These are phyloP conservation scores for Fusarium sacchari DNA, from an alignment of 2,329 filamentous ascomycete species.

Conservation along the genomic window DNA sequence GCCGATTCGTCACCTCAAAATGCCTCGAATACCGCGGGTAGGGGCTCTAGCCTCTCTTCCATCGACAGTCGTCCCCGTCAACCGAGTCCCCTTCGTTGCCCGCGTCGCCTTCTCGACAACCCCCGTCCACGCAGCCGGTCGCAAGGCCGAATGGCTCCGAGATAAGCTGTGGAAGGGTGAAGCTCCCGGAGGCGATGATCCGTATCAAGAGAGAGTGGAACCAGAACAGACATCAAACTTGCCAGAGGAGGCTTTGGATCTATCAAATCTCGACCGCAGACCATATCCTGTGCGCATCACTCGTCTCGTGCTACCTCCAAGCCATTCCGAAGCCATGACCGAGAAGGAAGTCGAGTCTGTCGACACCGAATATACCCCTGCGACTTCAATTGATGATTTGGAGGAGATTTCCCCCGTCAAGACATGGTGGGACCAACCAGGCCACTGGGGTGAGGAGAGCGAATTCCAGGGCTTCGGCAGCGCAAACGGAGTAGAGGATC, in stretches of 20 bases:
- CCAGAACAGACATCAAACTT: slow-evolving; percentile 44
- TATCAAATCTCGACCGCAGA: slow-evolving; percentile 32
- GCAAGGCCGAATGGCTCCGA: slow-evolving; percentile 53
- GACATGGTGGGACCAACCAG: slow-evolving; percentile 64
- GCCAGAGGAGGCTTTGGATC: slow-evolving; percentile 46
- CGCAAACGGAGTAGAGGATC: slow-evolving; percentile 53
- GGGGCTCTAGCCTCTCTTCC: slow-evolving; percentile 48
- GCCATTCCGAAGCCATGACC: slow-evolving; percentile 47
- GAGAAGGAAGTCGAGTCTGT: slow-evolving; percentile 46
- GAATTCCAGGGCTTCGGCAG: slow-evolving; percentile 57
- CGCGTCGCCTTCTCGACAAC: slow-evolving; percentile 48
- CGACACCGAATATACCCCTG: slow-evolving; percentile 58
- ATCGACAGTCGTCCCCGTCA: slow-evolving; percentile 38
- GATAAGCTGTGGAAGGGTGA: slow-evolving; percentile 54
- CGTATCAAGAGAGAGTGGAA: slow-evolving; percentile 50
- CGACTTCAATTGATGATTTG: slow-evolving; percentile 56
- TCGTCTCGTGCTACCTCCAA: slow-evolving; percentile 48
- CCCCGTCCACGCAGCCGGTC: slow-evolving; percentile 39
- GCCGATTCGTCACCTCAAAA: slow-evolving; percentile 38
- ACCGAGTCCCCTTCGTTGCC: slow-evolving; percentile 43
- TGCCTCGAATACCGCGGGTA: slow-evolving; percentile 56
- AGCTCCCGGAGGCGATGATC: slow-evolving; percentile 52
- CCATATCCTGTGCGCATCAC: slow-evolving; percentile 44
- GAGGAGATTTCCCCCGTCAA: slow-evolving; percentile 58
- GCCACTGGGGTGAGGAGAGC: slow-evolving; percentile 61